These are phyloP conservation scores for Kurtzmaniella natalensis DNA, from an alignment of 1,139 yeast species.

Conservation along the genomic window DNA sequence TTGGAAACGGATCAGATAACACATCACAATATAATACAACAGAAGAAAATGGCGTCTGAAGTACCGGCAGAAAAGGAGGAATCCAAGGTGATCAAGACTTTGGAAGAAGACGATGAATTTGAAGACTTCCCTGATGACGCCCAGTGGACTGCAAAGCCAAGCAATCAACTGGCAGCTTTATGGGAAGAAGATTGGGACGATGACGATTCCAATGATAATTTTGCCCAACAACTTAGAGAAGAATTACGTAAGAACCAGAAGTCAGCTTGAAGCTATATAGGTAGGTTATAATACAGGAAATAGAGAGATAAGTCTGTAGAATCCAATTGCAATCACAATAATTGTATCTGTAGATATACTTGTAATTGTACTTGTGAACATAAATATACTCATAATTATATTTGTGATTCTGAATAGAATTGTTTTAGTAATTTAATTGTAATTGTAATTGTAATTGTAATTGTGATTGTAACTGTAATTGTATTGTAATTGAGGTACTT, in stretches of 20 bases:
- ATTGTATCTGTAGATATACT: too few relatives aligned
- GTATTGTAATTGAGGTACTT: too few relatives aligned
- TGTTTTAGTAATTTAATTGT: too few relatives aligned
- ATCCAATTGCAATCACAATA: not conserved
- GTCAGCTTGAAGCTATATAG: not conserved
- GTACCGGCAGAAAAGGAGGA: slow-evolving; percentile 20
- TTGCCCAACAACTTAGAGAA: slow-evolving; percentile 62
- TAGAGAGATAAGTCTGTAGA: not conserved
- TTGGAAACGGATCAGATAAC: too few relatives aligned
- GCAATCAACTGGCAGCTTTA: slow-evolving; percentile 41
- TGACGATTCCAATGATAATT: slow-evolving; percentile 83
- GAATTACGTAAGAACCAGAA: slow-evolving; percentile 30
- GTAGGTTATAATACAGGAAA: too few relatives aligned
- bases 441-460: too few relatives aligned
- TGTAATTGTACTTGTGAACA: too few relatives aligned
- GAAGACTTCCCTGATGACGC: slow-evolving; percentile 88
- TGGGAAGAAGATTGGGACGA: slow-evolving; percentile 99
- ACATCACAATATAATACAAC: too few relatives aligned
- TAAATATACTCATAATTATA: too few relatives aligned
- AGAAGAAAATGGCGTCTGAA: slow-evolving; percentile 6
- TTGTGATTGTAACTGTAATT: too few relatives aligned
- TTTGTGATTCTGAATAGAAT: too few relatives aligned
- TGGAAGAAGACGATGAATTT: slow-evolving; percentile 92
- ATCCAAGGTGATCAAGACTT: slow-evolving; percentile 47
- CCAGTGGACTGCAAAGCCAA: slow-evolving; percentile 47